phyloP scores from a whole-genome alignment of 441 rosid species.

The Euphorbia schlechtendalii region DNA sequence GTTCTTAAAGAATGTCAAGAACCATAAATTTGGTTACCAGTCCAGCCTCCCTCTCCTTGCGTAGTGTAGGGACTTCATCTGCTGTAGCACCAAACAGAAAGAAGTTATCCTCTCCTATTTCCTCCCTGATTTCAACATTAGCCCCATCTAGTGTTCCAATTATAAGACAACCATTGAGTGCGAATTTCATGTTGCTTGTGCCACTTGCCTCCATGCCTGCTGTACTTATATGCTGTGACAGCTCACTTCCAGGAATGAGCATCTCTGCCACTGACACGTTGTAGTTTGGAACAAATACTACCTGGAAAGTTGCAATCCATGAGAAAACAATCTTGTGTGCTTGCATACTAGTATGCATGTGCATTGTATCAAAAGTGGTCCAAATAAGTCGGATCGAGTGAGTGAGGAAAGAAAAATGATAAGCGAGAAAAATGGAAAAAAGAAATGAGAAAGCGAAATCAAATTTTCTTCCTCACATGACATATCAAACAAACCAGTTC shows the following conservation, averaged over 20 bases:
- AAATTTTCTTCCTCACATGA: neutral
- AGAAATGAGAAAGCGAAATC: no score
- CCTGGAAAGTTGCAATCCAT: slow-evolving; percentile 36
- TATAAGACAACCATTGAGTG: slow-evolving; percentile 92
- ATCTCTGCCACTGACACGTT: slow-evolving; percentile 89
- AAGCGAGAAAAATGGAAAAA: no score
- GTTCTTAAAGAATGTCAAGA: neutral
- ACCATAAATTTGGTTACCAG: slow-evolving; percentile 35
- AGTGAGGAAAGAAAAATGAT: neutral
- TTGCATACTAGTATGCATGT: neutral
- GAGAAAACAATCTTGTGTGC: neutral
- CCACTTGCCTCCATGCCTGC: slow-evolving; percentile 99
- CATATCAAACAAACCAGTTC: neutral
- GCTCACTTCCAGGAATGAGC: slow-evolving; percentile 94
- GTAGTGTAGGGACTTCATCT: slow-evolving; percentile 69
- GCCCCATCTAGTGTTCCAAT: slow-evolving; percentile 96
- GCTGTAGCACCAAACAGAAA: slow-evolving; percentile 91
- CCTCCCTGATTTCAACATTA: slow-evolving; percentile 93
- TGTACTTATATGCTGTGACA: slow-evolving; percentile 95
- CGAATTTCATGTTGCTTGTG: slow-evolving; percentile 96
- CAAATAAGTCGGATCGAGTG: neutral
- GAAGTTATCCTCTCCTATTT: slow-evolving; percentile 80
- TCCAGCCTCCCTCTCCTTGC: slow-evolving; percentile 82
- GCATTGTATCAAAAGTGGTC: neutral
- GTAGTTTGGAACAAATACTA: slow-evolving; percentile 94